These are phyloP conservation scores for Fraxinus sp. DNA, from an alignment of 305 asterid genomes.

Conservation along the genomic window DNA sequence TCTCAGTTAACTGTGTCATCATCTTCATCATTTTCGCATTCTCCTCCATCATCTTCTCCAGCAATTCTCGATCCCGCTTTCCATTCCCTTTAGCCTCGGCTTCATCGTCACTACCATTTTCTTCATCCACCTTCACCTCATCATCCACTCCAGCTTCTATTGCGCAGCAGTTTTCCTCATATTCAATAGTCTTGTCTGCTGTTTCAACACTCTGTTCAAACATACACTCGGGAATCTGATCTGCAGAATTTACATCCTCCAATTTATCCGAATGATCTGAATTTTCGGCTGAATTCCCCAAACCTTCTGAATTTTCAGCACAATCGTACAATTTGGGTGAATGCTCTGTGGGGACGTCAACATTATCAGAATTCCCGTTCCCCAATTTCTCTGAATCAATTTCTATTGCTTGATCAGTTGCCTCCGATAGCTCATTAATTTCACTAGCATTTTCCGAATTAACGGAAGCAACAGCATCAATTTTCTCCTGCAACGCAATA, in stretches of 20 bases:
- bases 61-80: slow-evolving; percentile 29
- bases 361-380: background rate
- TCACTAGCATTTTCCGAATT: background rate
- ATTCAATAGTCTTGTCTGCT: background rate
- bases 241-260: background rate
- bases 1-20: slow-evolving; percentile 52
- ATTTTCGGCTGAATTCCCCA: background rate
- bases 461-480: slow-evolving; percentile 44
- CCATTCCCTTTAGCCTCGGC: slow-evolving; percentile 8
- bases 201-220: background rate
- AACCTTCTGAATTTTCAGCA: background rate
- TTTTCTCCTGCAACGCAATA: slow-evolving; percentile 62
- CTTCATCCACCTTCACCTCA: background rate
- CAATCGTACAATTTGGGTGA: background rate
- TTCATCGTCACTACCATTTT: background rate
- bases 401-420: slow-evolving; percentile 9
- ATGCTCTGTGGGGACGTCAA: background rate
- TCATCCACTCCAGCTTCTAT: background rate
- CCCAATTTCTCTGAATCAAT: background rate
- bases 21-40: slow-evolving; percentile 62
- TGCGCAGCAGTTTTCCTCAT: background rate
- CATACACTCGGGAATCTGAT: background rate
- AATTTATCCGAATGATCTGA: background rate
- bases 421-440: background rate
- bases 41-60: slow-evolving; percentile 55